A percentile compares a stretch with the other conserved stretches of the same genome.
phyloP scores from a whole-genome alignment of 2,329 filamentous ascomycete genomes.

The Diaporthe sp. region DNA sequence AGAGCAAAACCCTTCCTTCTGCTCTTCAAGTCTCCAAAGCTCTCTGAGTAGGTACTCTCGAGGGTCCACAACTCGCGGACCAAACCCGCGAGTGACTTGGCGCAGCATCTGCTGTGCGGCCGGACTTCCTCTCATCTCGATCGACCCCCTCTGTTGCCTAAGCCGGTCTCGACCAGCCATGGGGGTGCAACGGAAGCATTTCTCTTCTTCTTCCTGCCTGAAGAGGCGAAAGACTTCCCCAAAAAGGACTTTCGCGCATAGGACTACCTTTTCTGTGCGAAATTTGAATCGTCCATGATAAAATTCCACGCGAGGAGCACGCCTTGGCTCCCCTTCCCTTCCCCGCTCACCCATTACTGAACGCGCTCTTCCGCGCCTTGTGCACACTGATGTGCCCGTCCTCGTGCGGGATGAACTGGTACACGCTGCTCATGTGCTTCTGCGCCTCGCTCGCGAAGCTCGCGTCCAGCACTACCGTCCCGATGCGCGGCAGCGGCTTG shows the following conservation, averaged over 20 bases:
- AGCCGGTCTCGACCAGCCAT: neutral
- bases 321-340: neutral
- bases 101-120: neutral
- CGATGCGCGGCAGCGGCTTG: conserved; percentile 40
- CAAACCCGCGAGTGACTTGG: neutral
- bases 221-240: neutral
- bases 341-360: neutral
- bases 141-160: neutral
- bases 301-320: too few relatives aligned
- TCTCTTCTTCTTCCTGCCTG: neutral
- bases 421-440: conserved; percentile 38
- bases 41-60: neutral
- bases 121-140: neutral
- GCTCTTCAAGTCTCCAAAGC: neutral
- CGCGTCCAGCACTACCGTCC: conserved; percentile 38
- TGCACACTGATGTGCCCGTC: conserved; percentile 43
- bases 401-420: conserved; percentile 42
- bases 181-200: neutral
- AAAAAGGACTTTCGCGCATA: neutral
- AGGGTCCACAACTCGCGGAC: neutral
- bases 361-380: conserved; percentile 33
- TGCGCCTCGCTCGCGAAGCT: conserved; percentile 7
- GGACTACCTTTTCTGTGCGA: neutral
- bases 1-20: neutral
- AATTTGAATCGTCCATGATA: neutral